Evolutionary conservation across 306 rosid genomes (phyloP).

Genomic region (Carpinus viminea): DNA sequence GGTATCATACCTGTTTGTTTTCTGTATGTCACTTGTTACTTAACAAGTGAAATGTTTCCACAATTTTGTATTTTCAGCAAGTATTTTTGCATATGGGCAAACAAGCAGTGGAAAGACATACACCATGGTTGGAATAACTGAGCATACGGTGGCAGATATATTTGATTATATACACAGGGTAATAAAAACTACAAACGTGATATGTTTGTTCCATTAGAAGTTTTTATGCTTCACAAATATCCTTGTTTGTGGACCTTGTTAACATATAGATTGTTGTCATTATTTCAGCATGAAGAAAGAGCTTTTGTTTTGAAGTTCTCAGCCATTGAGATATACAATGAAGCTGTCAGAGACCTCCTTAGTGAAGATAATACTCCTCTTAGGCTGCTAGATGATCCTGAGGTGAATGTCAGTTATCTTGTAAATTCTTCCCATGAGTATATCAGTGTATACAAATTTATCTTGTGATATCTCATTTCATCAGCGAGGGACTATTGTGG

Average conservation of each 20-base stretch:
- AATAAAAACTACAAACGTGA: constrained; percentile 24
- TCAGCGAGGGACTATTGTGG: constrained; percentile 85
- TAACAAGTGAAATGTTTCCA: constrained; percentile 5
- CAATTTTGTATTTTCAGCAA: constrained; percentile 60
- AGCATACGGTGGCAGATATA: constrained; percentile 84
- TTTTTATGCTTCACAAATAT: neutral
- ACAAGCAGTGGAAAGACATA: constrained; percentile 99
- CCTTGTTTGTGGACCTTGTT: constrained; percentile 27
- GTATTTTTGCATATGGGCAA: constrained; percentile 97
- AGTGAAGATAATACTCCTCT: constrained; percentile 79
- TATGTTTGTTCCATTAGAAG: constrained; percentile 14
- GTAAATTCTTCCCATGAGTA: constrained; percentile 20
- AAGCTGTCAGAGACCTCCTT: constrained; percentile 93
- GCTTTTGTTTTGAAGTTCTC: constrained; percentile 88
- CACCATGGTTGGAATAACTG: constrained; percentile 96
- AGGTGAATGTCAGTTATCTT: constrained; percentile 49
- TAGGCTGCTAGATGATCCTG: constrained; percentile 96
- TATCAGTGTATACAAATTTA: constrained; percentile 18
- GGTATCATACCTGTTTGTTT: constrained; percentile 24
- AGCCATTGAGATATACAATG: constrained; percentile 97
- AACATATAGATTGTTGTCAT: constrained; percentile 23
- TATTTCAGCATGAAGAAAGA: constrained; percentile 88
- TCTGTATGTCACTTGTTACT: constrained; percentile 23
- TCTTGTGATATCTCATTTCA: constrained; percentile 30
- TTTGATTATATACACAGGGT: constrained; percentile 85